These are phyloP conservation scores for Persicaria tinctoria DNA, from an alignment of 148 eudicot genomes.

Conservation along the genomic window DNA sequence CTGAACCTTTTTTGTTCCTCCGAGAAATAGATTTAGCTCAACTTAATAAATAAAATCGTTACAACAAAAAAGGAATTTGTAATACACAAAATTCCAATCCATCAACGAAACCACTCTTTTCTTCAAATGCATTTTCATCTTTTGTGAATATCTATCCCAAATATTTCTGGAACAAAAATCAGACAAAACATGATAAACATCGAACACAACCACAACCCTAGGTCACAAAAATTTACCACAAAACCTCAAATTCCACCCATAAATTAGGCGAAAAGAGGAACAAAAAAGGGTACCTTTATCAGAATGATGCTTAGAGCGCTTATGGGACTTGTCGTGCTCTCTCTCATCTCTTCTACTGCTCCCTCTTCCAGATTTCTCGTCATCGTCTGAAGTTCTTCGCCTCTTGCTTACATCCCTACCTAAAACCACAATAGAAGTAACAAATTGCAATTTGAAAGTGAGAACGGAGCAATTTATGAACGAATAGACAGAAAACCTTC, in stretches of 20 bases:
- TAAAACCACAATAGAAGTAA: neutral
- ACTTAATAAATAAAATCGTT: neutral
- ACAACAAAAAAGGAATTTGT: neutral
- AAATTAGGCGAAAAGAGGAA: neutral
- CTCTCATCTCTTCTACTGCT: constrained; percentile 11
- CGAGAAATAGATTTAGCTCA: neutral
- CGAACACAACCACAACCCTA: neutral
- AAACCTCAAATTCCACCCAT: neutral
- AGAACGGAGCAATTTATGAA: neutral
- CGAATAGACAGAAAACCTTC: neutral
- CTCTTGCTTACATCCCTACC: constrained; percentile 10
- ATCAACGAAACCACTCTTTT: neutral
- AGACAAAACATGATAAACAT: neutral
- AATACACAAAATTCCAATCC: neutral
- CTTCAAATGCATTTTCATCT: neutral
- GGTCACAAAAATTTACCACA: neutral
- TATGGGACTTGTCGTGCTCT: constrained; percentile 8
- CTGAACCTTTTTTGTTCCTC: neutral
- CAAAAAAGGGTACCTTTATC: constrained; percentile 3
- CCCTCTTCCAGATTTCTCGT: constrained; percentile 4
- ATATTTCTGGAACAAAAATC: neutral
- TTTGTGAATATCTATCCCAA: neutral
- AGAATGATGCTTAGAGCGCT: constrained; percentile 8
- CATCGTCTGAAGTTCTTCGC: constrained; percentile 7
- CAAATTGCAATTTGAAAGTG: neutral